phyloP scores from a whole-genome alignment of 2,329 filamentous ascomycete genomes.

The Ascochyta rabiei region DNA sequence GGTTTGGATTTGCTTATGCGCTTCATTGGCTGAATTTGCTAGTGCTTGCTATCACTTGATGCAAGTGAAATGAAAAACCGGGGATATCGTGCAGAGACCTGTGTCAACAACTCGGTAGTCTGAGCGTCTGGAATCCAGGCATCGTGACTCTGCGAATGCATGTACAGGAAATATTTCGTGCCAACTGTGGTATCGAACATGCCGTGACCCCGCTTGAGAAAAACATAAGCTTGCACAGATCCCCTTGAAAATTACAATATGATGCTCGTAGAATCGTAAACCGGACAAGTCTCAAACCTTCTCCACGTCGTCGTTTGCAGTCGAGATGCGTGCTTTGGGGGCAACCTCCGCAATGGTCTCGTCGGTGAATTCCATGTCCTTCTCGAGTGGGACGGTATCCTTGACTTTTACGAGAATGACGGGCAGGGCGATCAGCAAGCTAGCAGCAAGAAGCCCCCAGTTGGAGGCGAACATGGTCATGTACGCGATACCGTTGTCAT shows the following conservation, averaged over 20 bases:
- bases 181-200: slow-evolving; percentile 29
- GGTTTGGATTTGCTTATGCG: not conserved
- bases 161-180: slow-evolving; percentile 26
- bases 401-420: slow-evolving; percentile 80
- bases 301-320: slow-evolving; percentile 26
- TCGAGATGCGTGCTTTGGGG: slow-evolving; percentile 32
- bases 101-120: slow-evolving; percentile 17
- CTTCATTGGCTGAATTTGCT: slow-evolving; percentile 6
- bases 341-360: slow-evolving; percentile 77
- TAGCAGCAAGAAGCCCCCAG: slow-evolving; percentile 78
- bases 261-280: slow-evolving; percentile 15
- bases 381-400: slow-evolving; percentile 79
- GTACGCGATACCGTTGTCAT: slow-evolving; percentile 64
- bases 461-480: slow-evolving; percentile 74
- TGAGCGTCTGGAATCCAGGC: slow-evolving; percentile 21
- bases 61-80: slow-evolving; percentile 20
- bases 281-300: slow-evolving; percentile 31
- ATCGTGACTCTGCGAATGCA: slow-evolving; percentile 29
- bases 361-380: slow-evolving; percentile 84
- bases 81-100: slow-evolving; percentile 31
- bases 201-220: slow-evolving; percentile 4
- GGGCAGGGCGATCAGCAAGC: slow-evolving; percentile 76
- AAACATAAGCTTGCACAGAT: slow-evolving; percentile 12
- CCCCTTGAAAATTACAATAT: slow-evolving; percentile 18
- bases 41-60: slow-evolving; percentile 9